Conservation (phyloP, 371 early-diverging fungal genomes). For the Chytridiales sp. region DNA sequence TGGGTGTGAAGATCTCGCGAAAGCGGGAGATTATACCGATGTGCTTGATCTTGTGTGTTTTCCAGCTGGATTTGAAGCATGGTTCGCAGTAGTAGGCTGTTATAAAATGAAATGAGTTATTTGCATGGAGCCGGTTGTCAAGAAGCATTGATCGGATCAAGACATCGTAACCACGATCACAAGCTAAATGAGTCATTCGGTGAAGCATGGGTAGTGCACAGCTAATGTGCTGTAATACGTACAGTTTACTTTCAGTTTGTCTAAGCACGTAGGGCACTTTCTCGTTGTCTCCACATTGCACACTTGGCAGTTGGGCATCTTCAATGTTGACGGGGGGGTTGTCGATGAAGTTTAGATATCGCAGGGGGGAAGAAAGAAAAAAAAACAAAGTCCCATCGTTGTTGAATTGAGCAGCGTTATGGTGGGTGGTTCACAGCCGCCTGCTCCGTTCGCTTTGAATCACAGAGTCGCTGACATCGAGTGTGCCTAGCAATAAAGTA, state of each 20-base stretch:
- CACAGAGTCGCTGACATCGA: too few species aligned
- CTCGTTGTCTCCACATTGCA: conserved; percentile 22
- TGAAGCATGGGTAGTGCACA: not conserved
- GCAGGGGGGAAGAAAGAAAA: too few species aligned
- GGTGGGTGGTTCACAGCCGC: too few species aligned
- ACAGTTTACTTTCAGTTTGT: conserved; percentile 17
- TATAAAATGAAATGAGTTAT: not conserved
- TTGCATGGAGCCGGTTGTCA: not conserved
- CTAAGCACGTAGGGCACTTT: conserved; percentile 33
- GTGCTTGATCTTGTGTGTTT: conserved; percentile 49
- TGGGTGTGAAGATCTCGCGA: not conserved
- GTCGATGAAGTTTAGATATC: too few species aligned
- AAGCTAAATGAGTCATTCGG: not conserved
- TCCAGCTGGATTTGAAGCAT: conserved; percentile 88
- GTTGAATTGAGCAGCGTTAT: too few species aligned
- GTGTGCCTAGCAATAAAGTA: too few species aligned
- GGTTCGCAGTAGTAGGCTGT: conserved; percentile 31
- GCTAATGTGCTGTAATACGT: not conserved
- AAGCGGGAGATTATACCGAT: conserved; percentile 13
- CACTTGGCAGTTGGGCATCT: conserved; percentile 24
- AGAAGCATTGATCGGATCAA: not conserved
- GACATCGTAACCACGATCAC: not conserved
- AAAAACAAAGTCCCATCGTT: too few species aligned
- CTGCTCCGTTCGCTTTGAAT: too few species aligned
- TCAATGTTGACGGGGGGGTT: too few species aligned